These are phyloP conservation scores for Oryza australiensis DNA, from an alignment of 176 grass and related monocot genomes.

Conservation along the genomic window DNA sequence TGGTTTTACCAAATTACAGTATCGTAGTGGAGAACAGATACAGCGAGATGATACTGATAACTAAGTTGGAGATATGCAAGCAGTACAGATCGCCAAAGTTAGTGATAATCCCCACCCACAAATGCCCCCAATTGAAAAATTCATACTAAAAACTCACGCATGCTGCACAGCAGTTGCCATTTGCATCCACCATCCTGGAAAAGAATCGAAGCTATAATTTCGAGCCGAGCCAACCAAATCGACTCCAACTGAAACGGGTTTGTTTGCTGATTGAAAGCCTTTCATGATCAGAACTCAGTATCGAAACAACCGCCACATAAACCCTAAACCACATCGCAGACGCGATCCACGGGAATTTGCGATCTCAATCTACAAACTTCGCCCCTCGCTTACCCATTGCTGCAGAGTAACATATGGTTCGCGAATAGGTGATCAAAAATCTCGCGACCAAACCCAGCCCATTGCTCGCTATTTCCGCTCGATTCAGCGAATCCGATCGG, in stretches of 20 bases:
- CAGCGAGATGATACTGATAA: neutral
- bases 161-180: neutral
- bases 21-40: neutral
- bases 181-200: neutral
- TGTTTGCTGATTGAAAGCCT: too few relatives aligned
- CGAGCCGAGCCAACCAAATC: neutral
- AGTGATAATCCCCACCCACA: neutral
- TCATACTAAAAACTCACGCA: neutral
- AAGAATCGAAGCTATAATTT: neutral
- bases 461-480: neutral
- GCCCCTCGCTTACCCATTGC: too few relatives aligned
- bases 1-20: neutral
- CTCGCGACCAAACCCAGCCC: neutral
- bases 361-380: neutral
- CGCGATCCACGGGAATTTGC: neutral
- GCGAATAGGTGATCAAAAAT: neutral
- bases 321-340: conserved; percentile 1
- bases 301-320: neutral
- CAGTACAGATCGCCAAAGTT: neutral
- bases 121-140: neutral
- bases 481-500: neutral
- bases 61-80: neutral
- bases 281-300: neutral
- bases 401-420: neutral
- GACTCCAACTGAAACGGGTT: neutral